Evolutionary conservation across 768 basidiomycete species (phyloP).

Genomic region (Cystobasidium onofrii): DNA sequence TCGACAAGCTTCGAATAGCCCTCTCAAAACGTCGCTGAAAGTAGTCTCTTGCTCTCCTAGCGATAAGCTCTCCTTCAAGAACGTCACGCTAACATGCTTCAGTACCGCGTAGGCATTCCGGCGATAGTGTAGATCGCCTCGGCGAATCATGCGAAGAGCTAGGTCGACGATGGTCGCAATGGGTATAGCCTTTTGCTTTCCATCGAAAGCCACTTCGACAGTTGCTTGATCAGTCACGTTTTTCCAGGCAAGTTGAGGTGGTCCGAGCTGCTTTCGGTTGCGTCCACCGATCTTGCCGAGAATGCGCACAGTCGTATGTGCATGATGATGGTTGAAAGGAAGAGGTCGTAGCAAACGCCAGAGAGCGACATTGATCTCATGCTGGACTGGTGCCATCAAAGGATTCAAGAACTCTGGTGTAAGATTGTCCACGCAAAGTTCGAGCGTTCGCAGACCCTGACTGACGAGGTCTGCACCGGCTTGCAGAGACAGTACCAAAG

Average conservation of each 20-base stretch:
- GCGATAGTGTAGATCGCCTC: slow-evolving; percentile 48
- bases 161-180: slow-evolving; percentile 58
- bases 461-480: slow-evolving; percentile 82
- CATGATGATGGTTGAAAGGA: slow-evolving; percentile 73
- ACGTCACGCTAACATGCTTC: slow-evolving; percentile 61
- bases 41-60: slow-evolving; percentile 66
- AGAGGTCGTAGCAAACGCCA: slow-evolving; percentile 83
- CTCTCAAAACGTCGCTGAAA: slow-evolving; percentile 63
- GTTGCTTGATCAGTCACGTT: slow-evolving; percentile 64
- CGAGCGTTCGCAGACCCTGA: slow-evolving; percentile 89
- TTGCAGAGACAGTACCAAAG: slow-evolving; percentile 78
- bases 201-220: slow-evolving; percentile 64
- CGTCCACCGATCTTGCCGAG: slow-evolving; percentile 92
- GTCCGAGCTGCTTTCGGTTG: slow-evolving; percentile 74
- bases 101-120: slow-evolving; percentile 50
- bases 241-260: slow-evolving; percentile 64
- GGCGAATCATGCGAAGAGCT: slow-evolving; percentile 58
- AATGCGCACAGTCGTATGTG: slow-evolving; percentile 91
- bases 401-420: slow-evolving; percentile 97
- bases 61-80: slow-evolving; percentile 68
- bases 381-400: slow-evolving; percentile 78
- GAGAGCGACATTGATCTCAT: slow-evolving; percentile 89
- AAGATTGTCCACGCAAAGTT: slow-evolving; percentile 97
- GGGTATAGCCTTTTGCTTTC: slow-evolving; percentile 57
- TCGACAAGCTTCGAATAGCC: slow-evolving; percentile 67